Evolutionary conservation across 2,329 filamentous ascomycete genomes (phyloP).

Genomic region (Penicillium sp.): DNA sequence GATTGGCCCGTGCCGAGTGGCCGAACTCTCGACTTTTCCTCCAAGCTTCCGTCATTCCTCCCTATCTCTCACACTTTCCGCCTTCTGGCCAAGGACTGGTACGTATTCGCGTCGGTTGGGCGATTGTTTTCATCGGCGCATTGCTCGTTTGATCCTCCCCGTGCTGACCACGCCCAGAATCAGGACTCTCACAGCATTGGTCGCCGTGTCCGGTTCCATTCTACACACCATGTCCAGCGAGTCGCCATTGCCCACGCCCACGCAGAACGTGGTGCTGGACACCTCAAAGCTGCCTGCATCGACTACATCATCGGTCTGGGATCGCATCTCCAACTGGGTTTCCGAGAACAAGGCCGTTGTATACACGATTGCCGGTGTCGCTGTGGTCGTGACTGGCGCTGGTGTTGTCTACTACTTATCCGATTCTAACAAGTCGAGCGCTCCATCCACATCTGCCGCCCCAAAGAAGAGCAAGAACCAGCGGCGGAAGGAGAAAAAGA

Average conservation of each 20-base stretch:
- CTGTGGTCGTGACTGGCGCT: conserved; percentile 85
- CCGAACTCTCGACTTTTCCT: conserved; percentile 41
- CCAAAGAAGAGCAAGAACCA: conserved; percentile 85
- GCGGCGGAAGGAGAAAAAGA: conserved; percentile 70
- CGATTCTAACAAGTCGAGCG: conserved; percentile 51
- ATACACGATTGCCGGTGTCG: conserved; percentile 94
- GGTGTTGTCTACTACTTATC: conserved; percentile 90
- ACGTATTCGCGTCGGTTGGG: neutral
- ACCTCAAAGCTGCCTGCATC: conserved; percentile 46
- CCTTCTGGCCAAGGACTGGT: conserved; percentile 30
- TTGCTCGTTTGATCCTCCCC: neutral
- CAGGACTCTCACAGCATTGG: conserved; percentile 24
- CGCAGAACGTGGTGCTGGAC: conserved; percentile 44
- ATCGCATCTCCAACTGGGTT: conserved; percentile 86
- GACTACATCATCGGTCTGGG: conserved; percentile 74
- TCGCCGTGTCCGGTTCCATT: conserved; percentile 23
- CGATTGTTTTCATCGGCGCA: neutral
- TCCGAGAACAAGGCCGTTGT: conserved; percentile 94
- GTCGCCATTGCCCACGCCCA: conserved; percentile 38
- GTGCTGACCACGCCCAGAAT: conserved; percentile 12
- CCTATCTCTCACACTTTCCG: conserved; percentile 32
- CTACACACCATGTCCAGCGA: conserved; percentile 45
- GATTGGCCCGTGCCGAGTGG: conserved; percentile 33
- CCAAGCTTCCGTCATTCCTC: conserved; percentile 32
- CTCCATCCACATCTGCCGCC: conserved; percentile 32